Conservation (phyloP, 108 stramenopile species). For the Pseudonitzschia pungens region DNA sequence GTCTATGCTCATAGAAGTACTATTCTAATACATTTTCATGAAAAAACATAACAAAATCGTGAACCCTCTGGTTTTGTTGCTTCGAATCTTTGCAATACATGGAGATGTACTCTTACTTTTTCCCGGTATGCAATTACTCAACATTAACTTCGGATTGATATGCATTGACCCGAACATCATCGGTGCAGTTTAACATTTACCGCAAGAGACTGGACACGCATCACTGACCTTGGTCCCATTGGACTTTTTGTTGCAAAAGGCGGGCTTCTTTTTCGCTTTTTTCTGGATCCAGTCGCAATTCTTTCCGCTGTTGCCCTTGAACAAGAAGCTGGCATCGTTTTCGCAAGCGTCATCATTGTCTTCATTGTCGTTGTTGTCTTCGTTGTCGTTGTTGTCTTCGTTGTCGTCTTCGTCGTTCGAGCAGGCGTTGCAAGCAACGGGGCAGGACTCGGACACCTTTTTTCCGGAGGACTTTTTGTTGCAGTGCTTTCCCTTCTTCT, state of each 20-base stretch:
- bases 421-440: background rate
- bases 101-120: too few species aligned
- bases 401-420: background rate
- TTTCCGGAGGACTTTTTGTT: background rate
- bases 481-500: background rate
- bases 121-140: too few species aligned
- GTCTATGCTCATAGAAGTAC: too few species aligned
- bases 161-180: too few species aligned
- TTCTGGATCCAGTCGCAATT: constrained; percentile 6
- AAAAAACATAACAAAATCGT: too few species aligned
- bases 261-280: background rate
- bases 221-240: background rate
- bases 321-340: background rate
- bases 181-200: background rate
- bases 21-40: too few species aligned
- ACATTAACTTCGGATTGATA: too few species aligned
- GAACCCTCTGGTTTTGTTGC: too few species aligned
- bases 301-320: background rate
- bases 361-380: background rate
- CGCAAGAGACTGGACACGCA: constrained; percentile 1
- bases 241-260: background rate
- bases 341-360: background rate
- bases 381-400: background rate
- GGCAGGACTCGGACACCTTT: background rate
- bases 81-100: too few species aligned